A percentile compares a stretch with the other conserved stretches of the same genome.
Conservation (phyloP, 345 rosid genomes). For the Cardamine resedifolia region DNA sequence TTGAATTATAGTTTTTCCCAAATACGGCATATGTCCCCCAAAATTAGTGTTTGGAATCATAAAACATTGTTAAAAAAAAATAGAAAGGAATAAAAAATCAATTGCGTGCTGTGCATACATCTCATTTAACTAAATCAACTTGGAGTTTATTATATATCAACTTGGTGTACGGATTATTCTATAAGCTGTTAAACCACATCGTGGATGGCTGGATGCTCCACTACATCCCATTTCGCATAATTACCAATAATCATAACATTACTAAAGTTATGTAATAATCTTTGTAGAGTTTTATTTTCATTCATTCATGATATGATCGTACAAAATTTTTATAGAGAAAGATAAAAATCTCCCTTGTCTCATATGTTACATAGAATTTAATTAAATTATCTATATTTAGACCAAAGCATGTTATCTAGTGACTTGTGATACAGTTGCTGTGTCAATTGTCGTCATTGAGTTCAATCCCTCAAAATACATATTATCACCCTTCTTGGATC, state of each 20-base stretch:
- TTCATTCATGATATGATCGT: not conserved
- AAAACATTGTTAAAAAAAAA: slow-evolving; percentile 6
- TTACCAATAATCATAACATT: not conserved
- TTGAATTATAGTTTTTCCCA: slow-evolving; percentile 35
- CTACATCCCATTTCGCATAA: slow-evolving; percentile 16
- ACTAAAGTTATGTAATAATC: not conserved
- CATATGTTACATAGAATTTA: too few relatives aligned
- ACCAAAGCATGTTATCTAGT: too few relatives aligned
- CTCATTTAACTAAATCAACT: slow-evolving; percentile 22
- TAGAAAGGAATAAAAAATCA: not conserved
- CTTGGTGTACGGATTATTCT: slow-evolving; percentile 35
- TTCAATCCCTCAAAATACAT: too few relatives aligned
- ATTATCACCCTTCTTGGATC: too few relatives aligned
- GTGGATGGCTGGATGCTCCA: slow-evolving; percentile 29
- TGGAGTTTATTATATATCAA: slow-evolving; percentile 15
- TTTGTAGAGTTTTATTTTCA: not conserved
- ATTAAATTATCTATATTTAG: too few relatives aligned
- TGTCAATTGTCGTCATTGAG: too few relatives aligned
- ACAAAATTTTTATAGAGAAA: not conserved
- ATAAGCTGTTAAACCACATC: slow-evolving; percentile 24
- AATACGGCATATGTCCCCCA: slow-evolving; percentile 27
- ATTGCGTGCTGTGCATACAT: slow-evolving; percentile 2
- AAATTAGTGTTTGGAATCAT: slow-evolving; percentile 13
- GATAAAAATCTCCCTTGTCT: not conserved
- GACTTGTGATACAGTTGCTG: too few relatives aligned